Base-by-base conservation (phyloP, 306 rosid species). In the Phaseolus lunatus region DNA sequence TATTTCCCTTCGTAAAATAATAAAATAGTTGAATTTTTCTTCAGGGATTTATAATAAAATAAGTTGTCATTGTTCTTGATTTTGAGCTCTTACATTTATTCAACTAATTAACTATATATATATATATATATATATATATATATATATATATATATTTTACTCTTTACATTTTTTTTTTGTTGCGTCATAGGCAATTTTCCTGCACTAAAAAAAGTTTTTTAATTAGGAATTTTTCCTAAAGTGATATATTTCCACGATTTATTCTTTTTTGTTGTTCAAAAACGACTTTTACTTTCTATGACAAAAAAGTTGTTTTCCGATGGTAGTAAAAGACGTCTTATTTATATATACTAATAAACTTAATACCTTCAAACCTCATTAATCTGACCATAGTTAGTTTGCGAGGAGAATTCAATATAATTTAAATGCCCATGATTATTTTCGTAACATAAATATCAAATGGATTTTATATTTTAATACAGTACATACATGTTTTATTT, bases 181-280 rank as follows among this genome's bases (percentile, higher is more conserved):
- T 9, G 41, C 5, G 9, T 68, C 35, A 7, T 5, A 45, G 9
- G 43, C 15, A 24, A 11, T 47, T 35, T 35, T 31, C 5, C 5
- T 31, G 0, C 4, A 31, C 5, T 31, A 35, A 35, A 7, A 35
- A 35, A 35, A 35, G 41, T 37, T 37, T 37, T 9, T 37, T 37
- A 41, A 26, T 14, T 44, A 14, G 12, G 41, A 58, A 47, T 14
- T 24, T 58, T 47, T 23, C 39, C 0, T 56, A 14, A 58, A 68
- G 19, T 44, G 19, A 47, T 3, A 47, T 70, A 45, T 48, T 35
- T 59, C 64, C 50, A 15, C 62, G 16, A 47, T 47, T 15, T 24
- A 14, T 12, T 50, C 5, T 5, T 19, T 23, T n/a, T 33, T 26
- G 18, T 77, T 79, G 58, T n/a, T 72, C 15, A 79, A 20, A n/a